Conservation (phyloP, 257 asterid genomes). For the Gentiana straminea region DNA sequence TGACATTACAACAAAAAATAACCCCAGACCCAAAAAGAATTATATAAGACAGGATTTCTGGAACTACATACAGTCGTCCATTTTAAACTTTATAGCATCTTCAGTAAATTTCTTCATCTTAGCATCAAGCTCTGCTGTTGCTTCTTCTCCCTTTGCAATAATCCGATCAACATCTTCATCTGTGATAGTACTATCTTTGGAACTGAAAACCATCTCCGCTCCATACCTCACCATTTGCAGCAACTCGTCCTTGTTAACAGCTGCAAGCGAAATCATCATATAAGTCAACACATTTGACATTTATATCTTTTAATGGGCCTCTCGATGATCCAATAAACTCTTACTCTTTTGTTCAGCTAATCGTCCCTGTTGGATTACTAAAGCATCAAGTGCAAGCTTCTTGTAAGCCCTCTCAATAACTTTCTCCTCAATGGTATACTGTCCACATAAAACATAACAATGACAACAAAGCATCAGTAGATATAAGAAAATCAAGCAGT, state of each 20-base stretch:
- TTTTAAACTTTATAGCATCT: constrained; percentile 95
- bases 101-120: constrained; percentile 98
- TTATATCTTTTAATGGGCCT: constrained; percentile 5
- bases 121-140: constrained; percentile 98
- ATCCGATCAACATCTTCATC: constrained; percentile 98
- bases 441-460: constrained; percentile 16
- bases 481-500: too few species aligned
- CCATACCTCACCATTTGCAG: constrained; percentile 99
- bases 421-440: constrained; percentile 97
- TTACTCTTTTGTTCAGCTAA: constrained; percentile 90
- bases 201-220: constrained; percentile 99
- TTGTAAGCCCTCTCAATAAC: constrained; percentile 99
- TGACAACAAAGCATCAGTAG: too few species aligned
- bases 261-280: constrained; percentile 31
- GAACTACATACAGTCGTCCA: constrained; percentile 77
- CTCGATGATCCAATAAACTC: constrained; percentile 12
- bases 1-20: neutral
- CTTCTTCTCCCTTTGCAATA: constrained; percentile 99
- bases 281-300: constrained; percentile 2
- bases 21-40: too few species aligned
- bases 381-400: constrained; percentile 99
- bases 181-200: constrained; percentile 97
- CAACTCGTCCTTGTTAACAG: constrained; percentile 96
- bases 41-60: neutral
- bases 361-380: constrained; percentile 98